Conservation (phyloP, 1,139 yeast genomes). For the Blastobotrys persicus region DNA sequence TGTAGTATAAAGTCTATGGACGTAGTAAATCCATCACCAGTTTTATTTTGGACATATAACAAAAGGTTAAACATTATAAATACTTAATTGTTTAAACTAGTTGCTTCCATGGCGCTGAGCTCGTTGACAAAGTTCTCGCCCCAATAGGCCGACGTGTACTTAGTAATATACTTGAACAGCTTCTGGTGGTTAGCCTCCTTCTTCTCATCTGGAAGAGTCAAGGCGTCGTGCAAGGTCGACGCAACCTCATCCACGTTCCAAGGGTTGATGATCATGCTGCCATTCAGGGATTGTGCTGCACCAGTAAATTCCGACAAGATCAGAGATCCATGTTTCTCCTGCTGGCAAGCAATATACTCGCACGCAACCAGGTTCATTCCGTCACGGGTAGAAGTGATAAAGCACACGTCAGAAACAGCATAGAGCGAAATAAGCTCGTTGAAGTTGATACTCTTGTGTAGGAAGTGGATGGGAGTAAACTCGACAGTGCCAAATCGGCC, state of each 20-base stretch:
- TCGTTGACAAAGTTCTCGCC: constrained; percentile 95
- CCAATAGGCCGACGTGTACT: constrained; percentile 95
- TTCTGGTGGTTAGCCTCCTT: constrained; percentile 73
- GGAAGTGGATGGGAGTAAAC: constrained; percentile 94
- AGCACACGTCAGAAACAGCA: constrained; percentile 81
- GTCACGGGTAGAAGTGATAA: constrained; percentile 92
- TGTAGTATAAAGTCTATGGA: too few species aligned
- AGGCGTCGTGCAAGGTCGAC: constrained; percentile 79
- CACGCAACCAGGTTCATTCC: constrained; percentile 97
- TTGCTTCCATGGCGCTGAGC: constrained; percentile 37
- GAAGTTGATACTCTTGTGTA: constrained; percentile 89
- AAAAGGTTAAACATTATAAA: background rate
- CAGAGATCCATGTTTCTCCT: constrained; percentile 78
- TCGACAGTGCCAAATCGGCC: constrained; percentile 97
- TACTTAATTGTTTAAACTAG: background rate
- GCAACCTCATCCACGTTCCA: constrained; percentile 97
- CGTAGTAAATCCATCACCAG: too few species aligned
- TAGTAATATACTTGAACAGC: constrained; percentile 80
- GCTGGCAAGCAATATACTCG: constrained; percentile 96
- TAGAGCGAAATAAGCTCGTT: constrained; percentile 88
- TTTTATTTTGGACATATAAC: background rate
- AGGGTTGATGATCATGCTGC: constrained; percentile 91
- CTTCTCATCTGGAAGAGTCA: constrained; percentile 82
- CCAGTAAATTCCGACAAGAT: constrained; percentile 95
- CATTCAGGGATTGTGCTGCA: constrained; percentile 96